A percentile compares a stretch with the other conserved stretches of the same genome.
phyloP scores from a whole-genome alignment of 768 basidiomycete genomes.

The Peribolospora kevripleyi region DNA sequence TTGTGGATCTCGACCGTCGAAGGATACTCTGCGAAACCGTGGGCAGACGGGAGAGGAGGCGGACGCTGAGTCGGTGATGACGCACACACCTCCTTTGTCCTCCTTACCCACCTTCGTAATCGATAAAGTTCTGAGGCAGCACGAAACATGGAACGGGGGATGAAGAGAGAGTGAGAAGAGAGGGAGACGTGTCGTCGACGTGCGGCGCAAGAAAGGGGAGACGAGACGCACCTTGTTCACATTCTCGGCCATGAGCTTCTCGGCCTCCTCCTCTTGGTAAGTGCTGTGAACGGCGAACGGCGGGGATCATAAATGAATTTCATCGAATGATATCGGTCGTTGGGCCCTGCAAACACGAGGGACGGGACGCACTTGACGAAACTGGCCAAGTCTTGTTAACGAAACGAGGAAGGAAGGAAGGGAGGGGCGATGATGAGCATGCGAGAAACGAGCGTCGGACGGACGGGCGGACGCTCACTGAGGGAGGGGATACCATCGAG shows the following conservation, averaged over 20 bases:
- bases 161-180: not conserved
- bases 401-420: not conserved
- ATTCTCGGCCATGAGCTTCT: conserved; percentile 13
- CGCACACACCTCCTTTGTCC: not conserved
- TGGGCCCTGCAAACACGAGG: not conserved
- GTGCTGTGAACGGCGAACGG: not conserved
- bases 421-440: not conserved
- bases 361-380: not conserved
- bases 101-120: not conserved
- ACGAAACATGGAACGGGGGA: not conserved
- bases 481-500: conserved; percentile 10
- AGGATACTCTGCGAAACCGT: not conserved
- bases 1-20: conserved; percentile 4
- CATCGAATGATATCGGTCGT: not conserved
- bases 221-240: not conserved
- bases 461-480: not conserved
- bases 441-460: not conserved
- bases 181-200: too few relatives aligned
- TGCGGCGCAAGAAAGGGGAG: too few relatives aligned
- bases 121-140: conserved; percentile 9
- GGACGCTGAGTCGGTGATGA: not conserved
- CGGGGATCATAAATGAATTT: not conserved
- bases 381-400: conserved; percentile 1
- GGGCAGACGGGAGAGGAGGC: not conserved
- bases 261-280: conserved; percentile 13